A percentile compares a stretch with the other conserved stretches of the same genome.
phyloP scores from a whole-genome alignment of 495 filamentous ascomycete species.

The Aspergillus coremiiformis region DNA sequence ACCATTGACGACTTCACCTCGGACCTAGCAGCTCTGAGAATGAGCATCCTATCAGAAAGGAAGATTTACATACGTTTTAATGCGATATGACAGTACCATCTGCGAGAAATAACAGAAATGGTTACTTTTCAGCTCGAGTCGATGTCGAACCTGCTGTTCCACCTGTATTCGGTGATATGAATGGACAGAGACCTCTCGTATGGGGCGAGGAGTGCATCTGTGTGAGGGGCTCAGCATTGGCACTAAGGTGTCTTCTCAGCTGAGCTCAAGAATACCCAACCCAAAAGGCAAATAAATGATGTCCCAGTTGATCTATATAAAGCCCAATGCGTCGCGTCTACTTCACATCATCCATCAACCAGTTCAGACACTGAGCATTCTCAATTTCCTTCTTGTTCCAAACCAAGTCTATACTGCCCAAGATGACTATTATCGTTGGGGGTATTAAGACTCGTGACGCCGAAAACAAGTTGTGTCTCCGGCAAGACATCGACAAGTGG shows the following conservation, averaged over 20 bases:
- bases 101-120: background rate
- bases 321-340: background rate
- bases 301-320: background rate
- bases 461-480: background rate
- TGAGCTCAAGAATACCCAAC: too few relatives aligned
- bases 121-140: background rate
- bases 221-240: background rate
- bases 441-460: background rate
- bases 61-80: too few relatives aligned
- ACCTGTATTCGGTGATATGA: background rate
- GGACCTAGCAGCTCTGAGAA: too few relatives aligned
- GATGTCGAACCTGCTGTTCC: background rate
- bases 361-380: background rate
- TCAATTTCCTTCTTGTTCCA: background rate
- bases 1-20: too few relatives aligned
- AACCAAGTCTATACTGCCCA: background rate
- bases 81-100: too few relatives aligned
- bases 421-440: background rate
- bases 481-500: conserved; percentile 1
- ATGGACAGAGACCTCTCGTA: too few relatives aligned
- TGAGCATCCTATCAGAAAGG: too few relatives aligned
- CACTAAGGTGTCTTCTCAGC: background rate
- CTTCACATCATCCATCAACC: background rate
- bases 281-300: background rate
- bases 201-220: too few relatives aligned